Conservation (phyloP, 192 early-diverging fungal species). For the Phlyctochytrium planicorne region DNA sequence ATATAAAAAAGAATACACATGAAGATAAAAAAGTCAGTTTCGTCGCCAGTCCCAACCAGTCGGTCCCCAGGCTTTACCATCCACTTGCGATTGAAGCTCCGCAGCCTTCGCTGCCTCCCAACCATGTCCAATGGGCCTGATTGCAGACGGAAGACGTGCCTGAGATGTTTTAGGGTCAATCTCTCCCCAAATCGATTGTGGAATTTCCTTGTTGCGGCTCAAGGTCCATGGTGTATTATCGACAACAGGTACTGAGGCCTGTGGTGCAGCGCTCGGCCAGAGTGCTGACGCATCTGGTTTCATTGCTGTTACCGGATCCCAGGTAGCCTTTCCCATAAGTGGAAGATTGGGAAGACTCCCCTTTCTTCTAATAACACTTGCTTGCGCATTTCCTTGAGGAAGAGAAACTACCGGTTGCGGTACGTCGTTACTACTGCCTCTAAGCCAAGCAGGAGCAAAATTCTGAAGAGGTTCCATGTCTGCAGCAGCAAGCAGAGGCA, state of each 20-base stretch:
- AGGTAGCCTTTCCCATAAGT: background rate
- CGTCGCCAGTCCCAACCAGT: background rate
- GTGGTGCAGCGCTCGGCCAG: too few relatives aligned
- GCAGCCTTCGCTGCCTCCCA: background rate
- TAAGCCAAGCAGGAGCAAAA: too few relatives aligned
- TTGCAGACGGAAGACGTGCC: background rate
- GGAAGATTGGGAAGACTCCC: slow-evolving; percentile 4
- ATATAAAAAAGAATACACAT: slow-evolving; percentile 1
- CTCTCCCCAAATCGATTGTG: too few relatives aligned
- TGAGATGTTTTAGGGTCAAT: background rate
- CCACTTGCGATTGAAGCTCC: background rate
- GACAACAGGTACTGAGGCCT: too few relatives aligned
- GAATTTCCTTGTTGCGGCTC: background rate
- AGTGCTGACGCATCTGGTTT: background rate
- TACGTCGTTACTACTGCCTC: too few relatives aligned
- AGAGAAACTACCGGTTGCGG: too few relatives aligned
- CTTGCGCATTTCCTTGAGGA: background rate
- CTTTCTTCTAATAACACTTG: background rate
- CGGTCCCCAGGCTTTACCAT: background rate
- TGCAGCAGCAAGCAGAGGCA: too few relatives aligned
- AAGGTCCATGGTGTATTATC: too few relatives aligned
- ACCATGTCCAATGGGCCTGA: background rate
- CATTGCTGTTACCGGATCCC: slow-evolving; percentile 2
- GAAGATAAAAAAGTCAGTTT: background rate
- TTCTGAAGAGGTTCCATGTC: too few relatives aligned